A percentile compares a stretch with the other conserved stretches of the same genome.
phyloP scores from a whole-genome alignment of 148 eudicot genomes.

The Rhododendron ferrugineum region DNA sequence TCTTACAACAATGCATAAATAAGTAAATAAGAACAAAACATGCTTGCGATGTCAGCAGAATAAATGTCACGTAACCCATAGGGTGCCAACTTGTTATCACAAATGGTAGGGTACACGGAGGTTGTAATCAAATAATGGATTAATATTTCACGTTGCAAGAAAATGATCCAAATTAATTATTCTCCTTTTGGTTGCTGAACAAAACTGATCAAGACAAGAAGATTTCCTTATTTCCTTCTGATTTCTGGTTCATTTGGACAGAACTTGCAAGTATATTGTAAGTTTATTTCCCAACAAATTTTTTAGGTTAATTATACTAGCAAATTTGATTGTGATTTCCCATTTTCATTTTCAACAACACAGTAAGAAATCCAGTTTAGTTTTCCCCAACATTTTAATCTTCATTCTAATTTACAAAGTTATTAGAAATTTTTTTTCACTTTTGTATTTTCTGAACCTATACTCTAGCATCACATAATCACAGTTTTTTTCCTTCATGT shows the following conservation, averaged over 20 bases:
- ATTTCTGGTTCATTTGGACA: background rate
- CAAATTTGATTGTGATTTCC: background rate
- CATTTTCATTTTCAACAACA: background rate
- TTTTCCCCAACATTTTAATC: background rate
- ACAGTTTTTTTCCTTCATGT: too few species aligned
- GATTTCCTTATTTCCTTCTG: background rate
- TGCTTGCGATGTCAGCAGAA: background rate
- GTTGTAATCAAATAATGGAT: background rate
- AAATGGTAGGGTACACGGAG: background rate
- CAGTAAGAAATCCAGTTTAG: background rate
- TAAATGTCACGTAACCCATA: background rate
- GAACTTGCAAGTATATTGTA: background rate
- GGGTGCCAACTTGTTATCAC: background rate
- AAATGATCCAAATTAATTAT: background rate
- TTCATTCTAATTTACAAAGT: background rate
- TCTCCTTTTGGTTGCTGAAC: background rate
- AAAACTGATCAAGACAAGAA: background rate
- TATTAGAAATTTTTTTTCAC: background rate
- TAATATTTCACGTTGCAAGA: background rate
- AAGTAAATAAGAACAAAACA: background rate
- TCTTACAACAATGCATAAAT: background rate
- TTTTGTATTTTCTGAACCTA: background rate
- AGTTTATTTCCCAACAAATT: background rate
- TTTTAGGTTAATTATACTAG: background rate
- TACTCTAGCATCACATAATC: background rate